phyloP scores from a whole-genome alignment of 768 basidiomycete species.

The Omphalotus guepiniiformis region DNA sequence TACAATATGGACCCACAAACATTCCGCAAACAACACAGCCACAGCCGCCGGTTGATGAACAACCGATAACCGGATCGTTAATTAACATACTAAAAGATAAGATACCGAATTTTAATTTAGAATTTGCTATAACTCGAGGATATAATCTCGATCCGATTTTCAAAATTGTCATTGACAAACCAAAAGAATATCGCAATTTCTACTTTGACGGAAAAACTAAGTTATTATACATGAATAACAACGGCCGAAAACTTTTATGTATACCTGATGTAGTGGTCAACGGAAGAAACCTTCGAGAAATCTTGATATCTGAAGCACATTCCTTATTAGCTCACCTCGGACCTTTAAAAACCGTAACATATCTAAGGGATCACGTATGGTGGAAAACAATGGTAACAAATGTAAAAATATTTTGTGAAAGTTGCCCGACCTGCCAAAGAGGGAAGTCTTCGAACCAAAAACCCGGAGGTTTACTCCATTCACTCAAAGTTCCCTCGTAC shows the following conservation, averaged over 20 bases:
- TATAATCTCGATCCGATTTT: neutral
- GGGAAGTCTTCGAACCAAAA: constrained; percentile 14
- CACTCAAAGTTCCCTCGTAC: constrained; percentile 14
- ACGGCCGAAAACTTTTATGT: neutral
- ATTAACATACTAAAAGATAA: too few species aligned
- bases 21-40: too few species aligned
- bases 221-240: neutral
- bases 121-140: constrained; percentile 10
- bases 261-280: neutral
- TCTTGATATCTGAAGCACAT: constrained; percentile 28
- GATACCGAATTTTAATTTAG: neutral
- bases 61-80: too few species aligned
- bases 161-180: constrained; percentile 13
- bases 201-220: constrained; percentile 10
- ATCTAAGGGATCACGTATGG: constrained; percentile 27
- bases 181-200: constrained; percentile 12
- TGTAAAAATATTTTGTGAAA: constrained; percentile 14
- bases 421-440: constrained; percentile 2
- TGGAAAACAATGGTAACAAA: constrained; percentile 27
- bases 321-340: constrained; percentile 30
- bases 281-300: constrained; percentile 15
- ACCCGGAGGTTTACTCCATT: constrained; percentile 15
- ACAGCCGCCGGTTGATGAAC: too few species aligned
- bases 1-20: too few species aligned
- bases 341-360: constrained; percentile 21